Conservation (phyloP, 2,329 filamentous ascomycete genomes). For the Pochonia chlamydosporia region DNA sequence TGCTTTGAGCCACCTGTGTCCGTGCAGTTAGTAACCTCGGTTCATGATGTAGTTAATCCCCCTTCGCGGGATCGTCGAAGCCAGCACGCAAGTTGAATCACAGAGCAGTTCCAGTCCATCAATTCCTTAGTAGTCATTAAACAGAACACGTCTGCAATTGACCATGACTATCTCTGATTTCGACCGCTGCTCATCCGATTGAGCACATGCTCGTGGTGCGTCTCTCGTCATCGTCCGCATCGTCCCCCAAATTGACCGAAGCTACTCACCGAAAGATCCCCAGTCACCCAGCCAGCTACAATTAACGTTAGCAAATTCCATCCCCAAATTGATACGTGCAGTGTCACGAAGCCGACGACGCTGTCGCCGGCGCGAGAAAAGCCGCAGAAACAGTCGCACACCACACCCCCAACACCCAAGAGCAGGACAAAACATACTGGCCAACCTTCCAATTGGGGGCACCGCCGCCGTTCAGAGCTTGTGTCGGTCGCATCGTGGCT, state of each 20-base stretch:
- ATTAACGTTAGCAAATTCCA: constrained; percentile 16
- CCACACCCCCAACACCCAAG: constrained; percentile 2
- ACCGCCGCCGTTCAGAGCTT: constrained; percentile 28
- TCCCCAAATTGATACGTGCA: neutral
- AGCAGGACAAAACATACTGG: constrained; percentile 25
- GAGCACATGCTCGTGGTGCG: neutral
- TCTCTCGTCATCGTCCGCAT: neutral
- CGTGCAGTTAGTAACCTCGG: neutral
- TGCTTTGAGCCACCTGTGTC: constrained; percentile 50
- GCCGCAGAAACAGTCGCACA: constrained; percentile 23
- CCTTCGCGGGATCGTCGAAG: neutral
- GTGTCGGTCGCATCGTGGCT: constrained; percentile 36
- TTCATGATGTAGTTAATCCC: neutral
- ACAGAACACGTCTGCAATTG: neutral
- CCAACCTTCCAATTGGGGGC: constrained; percentile 25
- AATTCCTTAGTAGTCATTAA: neutral
- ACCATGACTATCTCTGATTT: neutral
- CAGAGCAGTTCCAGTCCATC: neutral
- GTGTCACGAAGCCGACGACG: neutral
- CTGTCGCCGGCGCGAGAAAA: constrained; percentile 19
- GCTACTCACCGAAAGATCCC: constrained; percentile 66
- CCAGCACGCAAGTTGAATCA: no score
- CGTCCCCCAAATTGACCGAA: neutral
- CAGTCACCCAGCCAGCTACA: constrained; percentile 67
- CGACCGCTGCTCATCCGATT: neutral